Base-by-base conservation (phyloP, 345 rosid genomes). In the Eucalyptus victrix region DNA sequence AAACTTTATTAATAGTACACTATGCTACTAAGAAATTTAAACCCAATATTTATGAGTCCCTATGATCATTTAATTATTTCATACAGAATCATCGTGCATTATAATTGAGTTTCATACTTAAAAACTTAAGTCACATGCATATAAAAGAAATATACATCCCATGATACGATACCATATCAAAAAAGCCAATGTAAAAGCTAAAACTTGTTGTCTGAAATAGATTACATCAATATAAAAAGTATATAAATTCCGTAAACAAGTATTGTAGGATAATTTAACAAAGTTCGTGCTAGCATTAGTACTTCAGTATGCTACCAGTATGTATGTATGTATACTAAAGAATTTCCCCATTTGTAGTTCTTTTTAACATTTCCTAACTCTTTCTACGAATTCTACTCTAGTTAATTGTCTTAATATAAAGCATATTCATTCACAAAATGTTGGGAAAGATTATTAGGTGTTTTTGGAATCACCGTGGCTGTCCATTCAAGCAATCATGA, bases 151-250 rank as follows among this genome's bases (percentile, higher is more conserved):
- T 65, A n/a, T n/a, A 65, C 32, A n/a, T 16, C 76, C 1, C 10
- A 16, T 65, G 37, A 65, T 65, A 7, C 1, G 40, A 67, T 67
- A 32, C 40, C 34, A 13, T n/a, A 65, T n/a, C 0, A 6, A 65
- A 65, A 65, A n/a, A 65, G 7, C 34, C 19, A 65, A n/a, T 0
- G 3, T n/a, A 7, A 65, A 65, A 14, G 9, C 37, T 65, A 30
- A 65, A 65, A n/a, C 10, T 62, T 30, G 37, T 65, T 0, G 0
- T 65, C 2, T 4, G 3, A 30, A n/a, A 3, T 3, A 62, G 19
- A n/a, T 32, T 65, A 65, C 19, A 65, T 65, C 19, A 14, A 30
- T 65, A 14, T 65, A 62, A 62, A 62, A n/a, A 30, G 37, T 62
- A 62, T 7, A 62, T 62, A 30, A 62, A 62, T 15, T 62, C 34